Conservation (phyloP, 2,329 filamentous ascomycete species). For the Aspergillus ochraceoroseus region DNA sequence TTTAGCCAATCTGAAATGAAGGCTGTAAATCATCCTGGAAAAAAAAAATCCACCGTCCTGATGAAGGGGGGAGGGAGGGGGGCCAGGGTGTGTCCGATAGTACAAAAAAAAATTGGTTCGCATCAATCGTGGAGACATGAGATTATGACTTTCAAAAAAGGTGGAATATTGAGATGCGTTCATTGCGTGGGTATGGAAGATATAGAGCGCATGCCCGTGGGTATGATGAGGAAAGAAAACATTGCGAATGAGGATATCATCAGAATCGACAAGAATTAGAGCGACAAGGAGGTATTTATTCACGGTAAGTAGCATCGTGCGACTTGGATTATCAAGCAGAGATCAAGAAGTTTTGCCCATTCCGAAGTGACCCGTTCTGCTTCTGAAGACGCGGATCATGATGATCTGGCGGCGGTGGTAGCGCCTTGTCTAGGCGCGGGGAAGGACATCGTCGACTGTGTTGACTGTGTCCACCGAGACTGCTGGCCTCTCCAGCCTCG, state of each 20-base stretch:
- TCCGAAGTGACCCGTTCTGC: slow-evolving; percentile 22
- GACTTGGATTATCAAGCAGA: slow-evolving; percentile 8
- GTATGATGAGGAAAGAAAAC: slow-evolving; percentile 16
- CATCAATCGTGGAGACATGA: slow-evolving; percentile 35
- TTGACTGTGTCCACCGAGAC: slow-evolving; percentile 57
- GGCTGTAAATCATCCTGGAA: slow-evolving; percentile 12
- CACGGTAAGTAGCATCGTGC: slow-evolving; percentile 1
- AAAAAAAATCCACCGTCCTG: slow-evolving; percentile 12
- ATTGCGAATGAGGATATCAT: slow-evolving; percentile 23
- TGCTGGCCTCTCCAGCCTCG: slow-evolving; percentile 74
- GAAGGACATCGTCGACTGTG: slow-evolving; percentile 41
- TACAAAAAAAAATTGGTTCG: slow-evolving; percentile 24
- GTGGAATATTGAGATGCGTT: slow-evolving; percentile 19
- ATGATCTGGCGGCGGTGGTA: slow-evolving; percentile 26
- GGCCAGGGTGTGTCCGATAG: slow-evolving; percentile 21
- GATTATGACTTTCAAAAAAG: slow-evolving; percentile 19
- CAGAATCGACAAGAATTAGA: slow-evolving; percentile 15
- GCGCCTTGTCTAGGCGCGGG: slow-evolving; percentile 28
- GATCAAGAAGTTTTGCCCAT: slow-evolving; percentile 7
- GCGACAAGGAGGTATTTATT: slow-evolving; percentile 1
- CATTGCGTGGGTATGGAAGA: slow-evolving; percentile 14
- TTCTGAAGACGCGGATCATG: slow-evolving; percentile 20
- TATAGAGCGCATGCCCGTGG: slow-evolving; percentile 14
- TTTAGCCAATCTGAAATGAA: slow-evolving; percentile 11
- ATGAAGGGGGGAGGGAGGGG: slow-evolving; percentile 14